Base-by-base conservation (phyloP, 208 protist genomes). In the Leishmania gerbilli region DNA sequence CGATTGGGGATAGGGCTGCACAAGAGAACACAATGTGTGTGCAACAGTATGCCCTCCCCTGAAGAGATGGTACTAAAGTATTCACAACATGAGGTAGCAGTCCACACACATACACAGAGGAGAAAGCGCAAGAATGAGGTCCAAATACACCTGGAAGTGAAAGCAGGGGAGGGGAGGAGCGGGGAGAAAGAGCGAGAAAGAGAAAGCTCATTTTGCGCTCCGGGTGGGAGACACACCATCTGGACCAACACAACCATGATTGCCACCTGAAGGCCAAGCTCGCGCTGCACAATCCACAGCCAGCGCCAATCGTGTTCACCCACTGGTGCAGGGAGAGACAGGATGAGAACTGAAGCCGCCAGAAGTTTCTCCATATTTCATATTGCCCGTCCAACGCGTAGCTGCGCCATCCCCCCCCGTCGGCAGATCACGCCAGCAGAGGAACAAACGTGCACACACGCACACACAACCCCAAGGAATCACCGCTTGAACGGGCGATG, bases 311-410 rank as follows among this genome's bases (percentile, higher is more conserved):
- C 34, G 1, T 64, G 17, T 76, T 76, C n/a, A 31, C 34, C 49
- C 1, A 62, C n/a, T 76, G 47, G 53, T 31, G 27, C 51, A 71
- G 53, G 56, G 24, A 31, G 76, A 83, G 45, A 79, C 34, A 76
- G 21, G 64, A 6, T 65, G 47, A 45, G 65, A 56, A 42, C 62
- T 15, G 11, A 45, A 76, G n/a, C 34, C 8, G 47, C 77, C n/a
- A 51, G 74, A 60, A 40, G 37, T 19, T 74, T 74, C 45, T 31
- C 15, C 27, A 31, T 21, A n/a, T 24, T 34, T 9, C 40, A 74
- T 55, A 37, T 21, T 74, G 27, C n/a, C 37, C 21, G 0, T 53
- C 24, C 40, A 34, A 37, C 69, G 42, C 42, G 40, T 31, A n/a
- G 24, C 21, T 34, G 19, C 45, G 19, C 45, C 40, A 74, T 53